Base-by-base conservation (phyloP, 2,329 filamentous ascomycete species). In the Hortaea sp. region DNA sequence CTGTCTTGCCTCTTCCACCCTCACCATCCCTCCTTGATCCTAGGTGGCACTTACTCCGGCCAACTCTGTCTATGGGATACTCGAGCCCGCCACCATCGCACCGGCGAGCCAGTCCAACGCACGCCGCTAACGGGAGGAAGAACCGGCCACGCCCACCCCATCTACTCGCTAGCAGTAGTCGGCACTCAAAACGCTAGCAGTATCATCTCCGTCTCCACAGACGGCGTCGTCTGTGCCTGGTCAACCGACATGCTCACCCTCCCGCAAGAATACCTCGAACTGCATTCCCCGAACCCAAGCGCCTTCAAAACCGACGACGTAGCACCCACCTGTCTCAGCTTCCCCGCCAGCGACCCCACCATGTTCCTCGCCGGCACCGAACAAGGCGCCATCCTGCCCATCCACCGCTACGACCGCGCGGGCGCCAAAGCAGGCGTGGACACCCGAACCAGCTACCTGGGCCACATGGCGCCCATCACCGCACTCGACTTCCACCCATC, bases 151-250 rank as follows among this genome's bases (percentile, higher is more conserved):
- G 94, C 92, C 6, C 92, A 98, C 62, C 92, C 92, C 0, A 85
- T 98, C 53, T 98, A 98, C 71, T 88, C 85, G 35, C 81, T 98
- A 47, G 86, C 92, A 52, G 94, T 98, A 46, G 88, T 98, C 42
- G 92, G 92, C 53, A 98, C 94, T 0, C 92, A 97, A 63, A 98
- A 98, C 64, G 92, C 92, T 49, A 95, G 95, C 71, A 98, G 97
- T 66, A 95, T 98, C 63, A 85, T 98, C 57, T 95, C 89, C 31
- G 90, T 88, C 64, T 95, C 88, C 1, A 98, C 92, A 0, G 92
- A 98, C 62, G 92, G 92, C 45, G 88, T 94, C 7, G 88, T 97
- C 38, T 98, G 92, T 66, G 87, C 89, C 41, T 98, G 92, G 92
- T 89, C 86, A 46, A 88, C 95, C 53, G 94, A 98, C 65, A 97